Evolutionary conservation across 805 yeast species (phyloP), one percentile per base, ranked within the genome.

Genomic region (Tetrapisispora iriomotensis): DNA sequence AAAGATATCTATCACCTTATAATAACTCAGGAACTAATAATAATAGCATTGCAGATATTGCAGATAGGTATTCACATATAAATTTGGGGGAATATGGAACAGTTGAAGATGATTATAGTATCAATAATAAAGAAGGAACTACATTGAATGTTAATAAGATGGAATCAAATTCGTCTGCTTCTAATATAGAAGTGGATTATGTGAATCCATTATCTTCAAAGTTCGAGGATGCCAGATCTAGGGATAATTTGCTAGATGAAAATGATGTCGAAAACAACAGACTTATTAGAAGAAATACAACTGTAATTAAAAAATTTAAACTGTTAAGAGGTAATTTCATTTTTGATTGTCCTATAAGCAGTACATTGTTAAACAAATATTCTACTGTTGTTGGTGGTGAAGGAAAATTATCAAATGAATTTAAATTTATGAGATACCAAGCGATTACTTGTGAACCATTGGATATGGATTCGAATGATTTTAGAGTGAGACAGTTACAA

Each of bases 381-480:
- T 58, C 58, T 2, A 51, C 49, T 45, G 62, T 74, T 40, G 55
- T 66, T 29, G 70, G 66, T 51, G 49, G 67, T 50, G 56, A 88
- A 57, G 36, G 39, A 17, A 36, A 44, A 13, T 40, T 58, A 14
- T 54, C 63, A 4, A 61, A 61, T 39, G 82, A 90, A 66, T 82
- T 81, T 69, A 70, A 77, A 25, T 85, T 80, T 51, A 80, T 90
- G 90, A 73, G 97, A 58, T 90, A 88, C 61, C 85, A 92, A 41
- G 96, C 96, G 0, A 87, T 84, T 17, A 90, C 97, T 1, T 82
- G 95, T 58, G 94, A 90, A 46, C 97, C 97, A 0, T 68, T 75
- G 9, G 75, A 79, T 40, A 84, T 83, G 54, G 64, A 61, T 15
- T 48, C 50, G 8, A 72, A 72, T 45, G 74, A 77, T 49, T 92